Evolutionary conservation across 2,329 filamentous ascomycete genomes (phyloP).

Genomic region (Clonostachys solani): DNA sequence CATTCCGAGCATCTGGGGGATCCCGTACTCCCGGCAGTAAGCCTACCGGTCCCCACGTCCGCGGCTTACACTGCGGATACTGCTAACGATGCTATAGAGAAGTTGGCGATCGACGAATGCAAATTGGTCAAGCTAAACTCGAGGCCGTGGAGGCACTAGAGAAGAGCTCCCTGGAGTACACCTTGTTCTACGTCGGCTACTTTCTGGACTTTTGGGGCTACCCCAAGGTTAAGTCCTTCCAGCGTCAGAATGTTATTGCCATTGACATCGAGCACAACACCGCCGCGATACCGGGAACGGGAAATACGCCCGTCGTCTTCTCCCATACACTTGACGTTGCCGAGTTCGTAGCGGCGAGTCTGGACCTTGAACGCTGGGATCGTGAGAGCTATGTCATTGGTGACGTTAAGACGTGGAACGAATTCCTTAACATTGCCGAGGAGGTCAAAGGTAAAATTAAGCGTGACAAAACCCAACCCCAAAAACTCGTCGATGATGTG

Average conservation of each 20-base stretch:
- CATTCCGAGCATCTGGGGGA: conserved; percentile 36
- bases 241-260: conserved; percentile 30
- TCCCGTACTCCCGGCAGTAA: conserved; percentile 9
- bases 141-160: neutral
- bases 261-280: conserved; percentile 35
- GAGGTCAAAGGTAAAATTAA: conserved; percentile 28
- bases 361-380: conserved; percentile 38
- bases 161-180: conserved; percentile 1
- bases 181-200: conserved; percentile 23
- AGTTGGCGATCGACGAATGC: too few relatives aligned
- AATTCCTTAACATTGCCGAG: conserved; percentile 35
- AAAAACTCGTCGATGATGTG: too few relatives aligned
- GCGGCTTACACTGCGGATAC: too few relatives aligned
- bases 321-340: conserved; percentile 46
- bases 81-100: too few relatives aligned
- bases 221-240: conserved; percentile 22
- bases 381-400: conserved; percentile 26
- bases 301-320: conserved; percentile 34
- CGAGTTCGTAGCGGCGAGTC: conserved; percentile 31
- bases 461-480: too few relatives aligned
- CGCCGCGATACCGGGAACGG: conserved; percentile 44
- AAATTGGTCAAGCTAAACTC: neutral
- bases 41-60: too few relatives aligned
- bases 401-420: conserved; percentile 35
- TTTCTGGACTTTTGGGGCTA: conserved; percentile 42